These are phyloP conservation scores for Mrakia hoshinonis DNA, from an alignment of 768 basidiomycete species.

Conservation along the genomic window DNA sequence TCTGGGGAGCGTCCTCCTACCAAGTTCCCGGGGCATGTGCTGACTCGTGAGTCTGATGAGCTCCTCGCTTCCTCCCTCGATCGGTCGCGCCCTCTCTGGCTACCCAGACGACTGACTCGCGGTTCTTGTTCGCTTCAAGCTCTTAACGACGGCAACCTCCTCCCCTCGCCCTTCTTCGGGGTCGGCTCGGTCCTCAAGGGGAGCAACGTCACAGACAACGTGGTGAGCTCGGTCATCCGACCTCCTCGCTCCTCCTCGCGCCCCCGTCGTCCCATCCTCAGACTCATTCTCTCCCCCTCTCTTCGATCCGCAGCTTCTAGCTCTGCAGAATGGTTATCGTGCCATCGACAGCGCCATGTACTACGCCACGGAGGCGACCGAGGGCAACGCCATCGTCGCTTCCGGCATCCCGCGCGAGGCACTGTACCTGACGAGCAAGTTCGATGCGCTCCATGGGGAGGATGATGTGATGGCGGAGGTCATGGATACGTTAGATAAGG, in stretches of 20 bases:
- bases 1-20: background rate
- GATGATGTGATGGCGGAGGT: constrained; percentile 49
- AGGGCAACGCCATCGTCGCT: constrained; percentile 13
- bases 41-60: background rate
- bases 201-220: constrained; percentile 19
- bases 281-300: background rate
- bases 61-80: background rate
- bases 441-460: constrained; percentile 41
- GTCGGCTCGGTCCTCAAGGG: constrained; percentile 25
- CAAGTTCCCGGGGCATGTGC: constrained; percentile 6
- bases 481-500: constrained; percentile 46
- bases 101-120: background rate
- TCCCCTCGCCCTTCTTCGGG: constrained; percentile 26
- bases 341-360: constrained; percentile 1
- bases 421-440: constrained; percentile 53
- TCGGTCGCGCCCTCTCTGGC: background rate
- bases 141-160: constrained; percentile 22
- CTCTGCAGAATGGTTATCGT: background rate
- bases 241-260: too few relatives aligned
- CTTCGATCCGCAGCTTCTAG: background rate
- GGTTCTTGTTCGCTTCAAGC: background rate
- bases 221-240: background rate
- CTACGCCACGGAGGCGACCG: constrained; percentile 39
- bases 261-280: too few relatives aligned
- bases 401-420: constrained; percentile 34